phyloP scores from a whole-genome alignment of 2,329 filamentous ascomycete species.

The Neonectria hederae region DNA sequence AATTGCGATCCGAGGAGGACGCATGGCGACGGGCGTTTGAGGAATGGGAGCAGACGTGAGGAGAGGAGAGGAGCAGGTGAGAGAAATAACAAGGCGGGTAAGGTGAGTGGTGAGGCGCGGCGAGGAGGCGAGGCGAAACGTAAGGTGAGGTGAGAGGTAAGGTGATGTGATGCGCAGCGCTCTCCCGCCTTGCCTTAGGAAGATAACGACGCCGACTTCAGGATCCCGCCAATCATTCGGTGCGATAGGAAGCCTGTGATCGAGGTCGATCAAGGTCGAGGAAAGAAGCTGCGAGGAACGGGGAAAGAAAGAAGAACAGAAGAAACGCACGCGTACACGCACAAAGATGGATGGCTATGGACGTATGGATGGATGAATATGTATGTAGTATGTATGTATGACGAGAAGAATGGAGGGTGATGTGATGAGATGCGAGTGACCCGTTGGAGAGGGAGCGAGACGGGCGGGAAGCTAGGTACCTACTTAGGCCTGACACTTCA shows the following conservation, averaged over 20 bases:
- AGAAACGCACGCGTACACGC: neutral
- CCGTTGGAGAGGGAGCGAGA: neutral
- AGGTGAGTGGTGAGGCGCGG: slow-evolving; percentile 29
- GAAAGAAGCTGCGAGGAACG: slow-evolving; percentile 18
- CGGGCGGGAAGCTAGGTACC: neutral
- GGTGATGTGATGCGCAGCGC: slow-evolving; percentile 19
- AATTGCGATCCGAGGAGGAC: slow-evolving; percentile 46
- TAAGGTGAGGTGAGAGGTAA: slow-evolving; percentile 30
- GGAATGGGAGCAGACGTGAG: neutral
- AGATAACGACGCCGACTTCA: slow-evolving; percentile 8
- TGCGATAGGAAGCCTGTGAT: neutral
- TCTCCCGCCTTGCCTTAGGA: slow-evolving; percentile 12
- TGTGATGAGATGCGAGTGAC: neutral
- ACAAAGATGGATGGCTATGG: neutral
- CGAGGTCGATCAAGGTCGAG: slow-evolving; percentile 1
- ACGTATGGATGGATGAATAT: neutral
- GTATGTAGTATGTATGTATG: slow-evolving; percentile 3
- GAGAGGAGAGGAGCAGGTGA: slow-evolving; percentile 5
- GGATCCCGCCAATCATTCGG: slow-evolving; percentile 16
- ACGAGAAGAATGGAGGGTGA: slow-evolving; percentile 1
- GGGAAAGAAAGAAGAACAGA: neutral
- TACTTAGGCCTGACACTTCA: neutral
- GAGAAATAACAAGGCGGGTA: slow-evolving; percentile 19
- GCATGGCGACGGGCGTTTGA: slow-evolving; percentile 15
- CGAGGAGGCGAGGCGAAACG: slow-evolving; percentile 2